Base-by-base conservation (phyloP, 2,329 filamentous ascomycete genomes). In the Lachnellula hyalina region DNA sequence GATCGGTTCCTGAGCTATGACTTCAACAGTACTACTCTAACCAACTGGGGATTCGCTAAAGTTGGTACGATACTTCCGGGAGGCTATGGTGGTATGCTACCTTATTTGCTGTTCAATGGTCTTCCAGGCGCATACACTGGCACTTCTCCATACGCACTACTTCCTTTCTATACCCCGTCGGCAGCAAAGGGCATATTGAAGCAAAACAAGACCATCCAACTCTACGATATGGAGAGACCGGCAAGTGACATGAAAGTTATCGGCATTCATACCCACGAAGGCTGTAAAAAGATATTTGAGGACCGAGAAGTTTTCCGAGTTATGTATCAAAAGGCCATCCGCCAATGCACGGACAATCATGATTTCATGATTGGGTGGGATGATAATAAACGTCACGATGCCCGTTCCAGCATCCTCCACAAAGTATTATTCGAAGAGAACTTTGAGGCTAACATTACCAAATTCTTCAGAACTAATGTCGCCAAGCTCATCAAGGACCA, bases 81-180 rank as follows among this genome's bases (percentile, higher is more conserved):
- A 11, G 64, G 73, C 4, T 77, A 78, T 58, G 75, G 76, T 25
- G 75, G 75, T 23, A 72, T 79, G 56, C 64, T 79, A 1, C 72
- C 73, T 0, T 66, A 68, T 40, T 57, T 76, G 1, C 54, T 80
- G 5, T 76, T 77, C 65, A 72, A 70, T 55, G 76, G 70, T 11
- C 69, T 80, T 9, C 77, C 77, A 0, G 71, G 68, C 11, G 72
- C 71, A 7, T 80, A 73, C 60, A 75, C 72, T 1, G 77, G 77
- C 17, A 80, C 76, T 2, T 78, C 74, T 5, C 58, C 73, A 7
- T 77, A 79, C 57, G 77, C 67, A 21, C 66, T 78, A 2, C 65
- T 80, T 45, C 73, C 77, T 42, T 78, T 79, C 66, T 79, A 79
- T 57, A 80, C 77, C 0, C 77, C 77, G 0, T 70, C 74, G 47